Evolutionary conservation across 225 moss, liverwort and hornwort genomes (phyloP).

Genomic region (Lunularia cruciata): DNA sequence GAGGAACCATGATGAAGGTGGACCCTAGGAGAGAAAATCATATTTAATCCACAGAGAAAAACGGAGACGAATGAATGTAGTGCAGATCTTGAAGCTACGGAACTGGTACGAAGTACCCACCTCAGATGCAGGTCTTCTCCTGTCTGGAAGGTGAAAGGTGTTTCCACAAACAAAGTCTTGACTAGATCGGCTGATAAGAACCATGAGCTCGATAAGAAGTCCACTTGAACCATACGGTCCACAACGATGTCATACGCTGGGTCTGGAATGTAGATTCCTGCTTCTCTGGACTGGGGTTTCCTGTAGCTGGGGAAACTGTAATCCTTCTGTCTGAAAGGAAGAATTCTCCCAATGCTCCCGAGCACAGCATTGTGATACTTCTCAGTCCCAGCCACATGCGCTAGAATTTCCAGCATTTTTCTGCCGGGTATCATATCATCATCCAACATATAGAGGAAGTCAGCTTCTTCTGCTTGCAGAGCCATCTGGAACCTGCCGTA

Average conservation of each 20-base stretch:
- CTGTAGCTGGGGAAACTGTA: conserved; percentile 95
- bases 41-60: background rate
- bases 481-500: conserved; percentile 92
- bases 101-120: conserved; percentile 32
- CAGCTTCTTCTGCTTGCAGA: conserved; percentile 69
- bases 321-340: conserved; percentile 89
- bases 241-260: conserved; percentile 84
- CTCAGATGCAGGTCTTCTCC: conserved; percentile 97
- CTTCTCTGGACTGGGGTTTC: conserved; percentile 72
- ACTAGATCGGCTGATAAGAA: conserved; percentile 77
- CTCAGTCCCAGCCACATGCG: conserved; percentile 71
- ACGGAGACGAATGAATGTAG: background rate
- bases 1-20: background rate
- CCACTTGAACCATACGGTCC: conserved; percentile 78
- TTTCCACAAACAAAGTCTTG: conserved; percentile 77
- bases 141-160: conserved; percentile 91
- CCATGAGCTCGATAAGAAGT: conserved; percentile 97
- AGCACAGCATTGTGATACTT: conserved; percentile 83
- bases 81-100: background rate
- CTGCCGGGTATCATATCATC: conserved; percentile 96
- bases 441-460: conserved; percentile 86
- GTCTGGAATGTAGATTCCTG: conserved; percentile 90
- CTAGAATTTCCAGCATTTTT: conserved; percentile 76
- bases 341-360: conserved; percentile 91
- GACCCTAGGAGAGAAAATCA: no score